Base-by-base conservation (phyloP, 2,329 filamentous ascomycete genomes). In the Trichoderma sp. region DNA sequence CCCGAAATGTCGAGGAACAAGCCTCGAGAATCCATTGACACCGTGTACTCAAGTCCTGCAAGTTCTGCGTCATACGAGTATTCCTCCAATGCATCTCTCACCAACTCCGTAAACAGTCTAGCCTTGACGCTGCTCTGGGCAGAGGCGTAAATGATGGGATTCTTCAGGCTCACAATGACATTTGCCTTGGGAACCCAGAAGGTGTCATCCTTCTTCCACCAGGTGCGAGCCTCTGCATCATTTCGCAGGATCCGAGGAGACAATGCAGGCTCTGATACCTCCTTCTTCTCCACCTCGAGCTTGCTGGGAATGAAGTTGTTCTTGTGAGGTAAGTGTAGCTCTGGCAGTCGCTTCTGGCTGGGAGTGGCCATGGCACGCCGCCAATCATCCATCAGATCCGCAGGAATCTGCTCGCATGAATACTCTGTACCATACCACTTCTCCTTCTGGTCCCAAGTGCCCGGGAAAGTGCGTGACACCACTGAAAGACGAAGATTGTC, bases 341-440 rank as follows among this genome's bases (percentile, higher is more conserved):
- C 91, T 12, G 88, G 78, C 1, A 93, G 88, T 26, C 93, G 88
- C 34, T 89, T 85, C 28, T 86, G 83, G 0, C 86, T 82, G 1
- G 88, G 83, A 57, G 87, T 87, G 1, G 88, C 82, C 34, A 89
- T 86, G 2, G 93, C 93, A 73, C 87, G 82, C 69, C 88, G 86
- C 73, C 98, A 86, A 65, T 93, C 90, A 12, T 86, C 83, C 80
- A 97, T 85, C 76, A 98, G 91, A 21, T 94, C 90, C 15, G 86
- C 79, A 0, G 95, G 91, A 43, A 99, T 93, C 78, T 90, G 92
- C 79, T 97, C 92, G 36, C 91, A 87, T 74, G 90, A 93, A 82
- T 98, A 97, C 78, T 98, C 95, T 0, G 96, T 99, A 9, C 95
- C 95, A 77, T 99, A 99, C 96, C 96, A 99, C 79, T 95, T 94